Conservation (phyloP, 1,284 basidiomycete species). For the Trichosporon ovoides region DNA sequence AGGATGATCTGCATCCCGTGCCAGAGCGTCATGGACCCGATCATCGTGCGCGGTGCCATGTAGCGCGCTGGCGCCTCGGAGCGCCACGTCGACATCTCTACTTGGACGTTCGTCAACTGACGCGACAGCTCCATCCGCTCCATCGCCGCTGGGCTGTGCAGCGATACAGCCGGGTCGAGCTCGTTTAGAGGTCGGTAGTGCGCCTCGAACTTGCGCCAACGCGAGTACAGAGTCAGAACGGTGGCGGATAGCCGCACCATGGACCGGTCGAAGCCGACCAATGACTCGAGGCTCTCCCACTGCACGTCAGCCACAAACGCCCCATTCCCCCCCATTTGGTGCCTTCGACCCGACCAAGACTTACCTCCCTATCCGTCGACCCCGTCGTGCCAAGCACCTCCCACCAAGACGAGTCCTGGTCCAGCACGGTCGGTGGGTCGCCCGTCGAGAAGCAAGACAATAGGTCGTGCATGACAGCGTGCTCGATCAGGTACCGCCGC, state of each 20-base stretch:
- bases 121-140: constrained; percentile 18
- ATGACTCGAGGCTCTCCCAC: constrained; percentile 31
- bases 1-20: constrained; percentile 35
- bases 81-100: constrained; percentile 21
- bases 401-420: constrained; percentile 30
- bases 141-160: constrained; percentile 18
- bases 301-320: constrained; percentile 14
- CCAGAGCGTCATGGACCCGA: constrained; percentile 36
- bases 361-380: constrained; percentile 18
- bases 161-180: constrained; percentile 15
- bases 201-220: constrained; percentile 19
- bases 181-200: constrained; percentile 21
- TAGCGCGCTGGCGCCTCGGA: constrained; percentile 18
- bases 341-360: too few relatives aligned
- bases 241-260: constrained; percentile 23
- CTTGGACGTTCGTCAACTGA: constrained; percentile 15
- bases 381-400: constrained; percentile 23
- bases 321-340: not conserved
- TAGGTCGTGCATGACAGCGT: constrained; percentile 29
- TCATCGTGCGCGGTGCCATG: constrained; percentile 25
- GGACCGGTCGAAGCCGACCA: constrained; percentile 30
- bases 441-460: constrained; percentile 26
- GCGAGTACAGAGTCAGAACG: constrained; percentile 12
- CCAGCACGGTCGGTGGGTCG: constrained; percentile 20
- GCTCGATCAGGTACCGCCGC: constrained; percentile 30